Evolutionary conservation across 2,329 filamentous ascomycete genomes (phyloP).

Genomic region (Neofusicoccum umdonicola): DNA sequence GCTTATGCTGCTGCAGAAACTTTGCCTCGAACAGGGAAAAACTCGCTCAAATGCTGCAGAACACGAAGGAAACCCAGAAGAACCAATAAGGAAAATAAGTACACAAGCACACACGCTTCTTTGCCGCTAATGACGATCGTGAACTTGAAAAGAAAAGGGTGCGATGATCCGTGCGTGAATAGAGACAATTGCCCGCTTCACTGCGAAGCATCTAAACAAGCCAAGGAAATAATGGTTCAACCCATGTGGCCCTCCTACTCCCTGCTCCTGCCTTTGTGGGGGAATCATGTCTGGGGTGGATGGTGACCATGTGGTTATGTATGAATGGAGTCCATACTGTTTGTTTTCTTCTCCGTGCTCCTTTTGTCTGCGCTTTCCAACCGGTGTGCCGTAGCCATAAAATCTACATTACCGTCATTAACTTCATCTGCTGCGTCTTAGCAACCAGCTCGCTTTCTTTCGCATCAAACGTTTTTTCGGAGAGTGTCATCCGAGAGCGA

Average conservation of each 20-base stretch:
- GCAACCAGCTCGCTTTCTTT: conserved; percentile 15
- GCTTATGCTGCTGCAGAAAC: conserved; percentile 1
- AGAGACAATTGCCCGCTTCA: background rate
- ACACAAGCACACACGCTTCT: conserved; percentile 10
- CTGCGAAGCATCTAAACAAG: conserved; percentile 6
- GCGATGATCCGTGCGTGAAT: background rate
- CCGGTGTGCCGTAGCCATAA: background rate
- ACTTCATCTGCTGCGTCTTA: conserved; percentile 32
- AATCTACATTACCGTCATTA: conserved; percentile 41
- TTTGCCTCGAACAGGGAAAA: background rate
- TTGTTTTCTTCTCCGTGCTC: background rate
- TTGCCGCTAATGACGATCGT: background rate
- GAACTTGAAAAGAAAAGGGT: background rate
- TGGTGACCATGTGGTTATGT: background rate
- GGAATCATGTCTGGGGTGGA: background rate
- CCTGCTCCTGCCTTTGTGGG: conserved; percentile 9
- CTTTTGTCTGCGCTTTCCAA: background rate
- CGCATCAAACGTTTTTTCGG: conserved; percentile 9
- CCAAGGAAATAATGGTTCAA: conserved; percentile 1
- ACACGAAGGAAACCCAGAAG: background rate
- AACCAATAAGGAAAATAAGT: conserved; percentile 9
- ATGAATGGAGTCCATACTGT: background rate
- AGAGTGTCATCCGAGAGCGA: conserved; percentile 7
- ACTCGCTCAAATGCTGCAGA: conserved; percentile 18
- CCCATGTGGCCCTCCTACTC: background rate